phyloP scores from a whole-genome alignment of 495 filamentous ascomycete genomes.

The Lophium mytilinum region DNA sequence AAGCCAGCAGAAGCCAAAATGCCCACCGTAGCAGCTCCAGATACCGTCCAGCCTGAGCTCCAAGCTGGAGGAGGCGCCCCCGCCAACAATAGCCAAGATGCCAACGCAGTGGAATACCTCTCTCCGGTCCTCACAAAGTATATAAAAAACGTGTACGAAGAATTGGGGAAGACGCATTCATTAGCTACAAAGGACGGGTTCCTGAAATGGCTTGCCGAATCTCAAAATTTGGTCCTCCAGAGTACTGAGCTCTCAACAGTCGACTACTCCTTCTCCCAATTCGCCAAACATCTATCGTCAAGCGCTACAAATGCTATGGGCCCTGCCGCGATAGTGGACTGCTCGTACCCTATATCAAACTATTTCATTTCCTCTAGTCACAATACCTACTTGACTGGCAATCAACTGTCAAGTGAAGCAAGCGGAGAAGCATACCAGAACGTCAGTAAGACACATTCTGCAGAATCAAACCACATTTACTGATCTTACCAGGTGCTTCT shows the following conservation, averaged over 20 bases:
- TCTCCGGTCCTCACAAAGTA: constrained; percentile 9
- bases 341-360: constrained; percentile 60
- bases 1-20: constrained; percentile 2
- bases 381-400: constrained; percentile 90
- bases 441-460: constrained; percentile 40
- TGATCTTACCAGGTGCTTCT: constrained; percentile 48
- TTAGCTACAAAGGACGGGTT: constrained; percentile 14
- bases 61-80: constrained; percentile 23
- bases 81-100: constrained; percentile 2
- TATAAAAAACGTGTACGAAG: constrained; percentile 15
- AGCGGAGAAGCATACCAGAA: constrained; percentile 76
- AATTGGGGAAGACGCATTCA: constrained; percentile 12
- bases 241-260: constrained; percentile 7
- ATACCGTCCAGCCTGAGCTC: constrained; percentile 20
- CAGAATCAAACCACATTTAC: neutral
- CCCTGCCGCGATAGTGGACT: constrained; percentile 4
- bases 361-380: constrained; percentile 92
- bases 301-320: constrained; percentile 15
- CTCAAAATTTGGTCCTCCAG: constrained; percentile 5
- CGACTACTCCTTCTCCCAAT: constrained; percentile 15
- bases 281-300: constrained; percentile 10
- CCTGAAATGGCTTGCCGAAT: constrained; percentile 14
- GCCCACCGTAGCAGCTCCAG: constrained; percentile 12
- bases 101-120: constrained; percentile 10
- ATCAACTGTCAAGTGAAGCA: constrained; percentile 79